phyloP scores from a whole-genome alignment of 164 flowering plant genomes.

The Liquidambar formosana region DNA sequence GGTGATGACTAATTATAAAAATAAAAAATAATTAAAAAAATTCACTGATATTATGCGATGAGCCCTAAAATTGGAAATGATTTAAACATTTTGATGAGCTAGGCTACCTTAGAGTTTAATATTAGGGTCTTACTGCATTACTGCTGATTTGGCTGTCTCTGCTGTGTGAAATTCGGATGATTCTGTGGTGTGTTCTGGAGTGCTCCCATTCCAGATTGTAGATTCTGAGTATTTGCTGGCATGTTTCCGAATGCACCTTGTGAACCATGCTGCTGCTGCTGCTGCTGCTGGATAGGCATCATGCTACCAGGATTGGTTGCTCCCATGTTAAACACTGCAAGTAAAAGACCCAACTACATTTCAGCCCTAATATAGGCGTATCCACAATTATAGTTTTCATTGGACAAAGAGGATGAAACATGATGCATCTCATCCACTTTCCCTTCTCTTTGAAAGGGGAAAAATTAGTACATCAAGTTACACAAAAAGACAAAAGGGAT shows the following conservation, averaged over 20 bases:
- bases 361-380: not conserved
- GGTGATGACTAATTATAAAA: too few species aligned
- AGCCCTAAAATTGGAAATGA: not conserved
- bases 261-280: constrained; percentile 48
- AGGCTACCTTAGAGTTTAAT: not conserved
- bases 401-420: constrained; percentile 1
- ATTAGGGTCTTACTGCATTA: constrained; percentile 4
- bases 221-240: constrained; percentile 58
- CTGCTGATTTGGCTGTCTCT: constrained; percentile 74
- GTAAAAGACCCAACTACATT: constrained; percentile 6
- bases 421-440: not conserved
- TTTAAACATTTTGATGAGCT: not conserved
- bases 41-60: too few species aligned
- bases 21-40: too few species aligned
- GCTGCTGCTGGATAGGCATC: constrained; percentile 59
- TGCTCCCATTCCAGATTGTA: constrained; percentile 63
- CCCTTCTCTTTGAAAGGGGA: not conserved
- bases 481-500: not conserved
- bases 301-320: constrained; percentile 52
- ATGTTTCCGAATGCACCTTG: constrained; percentile 79
- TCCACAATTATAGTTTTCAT: not conserved
- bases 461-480: not conserved
- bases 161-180: constrained; percentile 69
- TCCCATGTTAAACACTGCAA: constrained; percentile 88
- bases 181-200: constrained; percentile 64